Conservation (phyloP, 768 basidiomycete species). For the Pleurotus djamor region DNA sequence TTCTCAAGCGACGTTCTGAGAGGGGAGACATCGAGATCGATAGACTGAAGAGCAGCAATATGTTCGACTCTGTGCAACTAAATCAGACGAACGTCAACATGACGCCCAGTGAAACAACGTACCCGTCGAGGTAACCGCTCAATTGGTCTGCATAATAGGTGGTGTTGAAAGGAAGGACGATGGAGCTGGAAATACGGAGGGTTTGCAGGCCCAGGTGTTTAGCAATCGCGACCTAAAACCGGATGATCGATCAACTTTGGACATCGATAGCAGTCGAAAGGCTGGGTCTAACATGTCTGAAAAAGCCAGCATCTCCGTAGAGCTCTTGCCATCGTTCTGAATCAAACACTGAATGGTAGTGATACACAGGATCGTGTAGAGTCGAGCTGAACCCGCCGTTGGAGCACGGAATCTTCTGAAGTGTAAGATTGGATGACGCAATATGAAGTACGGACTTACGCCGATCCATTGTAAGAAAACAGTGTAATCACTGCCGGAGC, state of each 20-base stretch:
- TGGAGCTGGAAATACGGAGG: slow-evolving; percentile 49
- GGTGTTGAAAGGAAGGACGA: slow-evolving; percentile 65
- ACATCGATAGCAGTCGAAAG: neutral
- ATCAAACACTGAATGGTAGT: slow-evolving; percentile 64
- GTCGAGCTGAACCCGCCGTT: slow-evolving; percentile 39
- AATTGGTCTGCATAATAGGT: slow-evolving; percentile 64
- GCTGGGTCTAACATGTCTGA: slow-evolving; percentile 44
- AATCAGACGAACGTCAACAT: neutral
- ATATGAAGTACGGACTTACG: neutral
- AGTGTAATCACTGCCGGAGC: slow-evolving; percentile 74
- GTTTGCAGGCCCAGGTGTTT: slow-evolving; percentile 34
- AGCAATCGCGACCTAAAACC: slow-evolving; percentile 19
- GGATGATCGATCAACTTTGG: too few species aligned
- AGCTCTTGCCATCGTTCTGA: slow-evolving; percentile 55
- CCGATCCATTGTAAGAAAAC: slow-evolving; percentile 22
- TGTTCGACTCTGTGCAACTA: slow-evolving; percentile 43
- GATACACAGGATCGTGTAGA: slow-evolving; percentile 47
- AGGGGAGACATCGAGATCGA: slow-evolving; percentile 28
- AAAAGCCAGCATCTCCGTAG: slow-evolving; percentile 65
- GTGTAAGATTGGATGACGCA: neutral
- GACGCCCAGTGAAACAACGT: slow-evolving; percentile 2
- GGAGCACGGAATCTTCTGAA: slow-evolving; percentile 36
- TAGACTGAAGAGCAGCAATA: slow-evolving; percentile 26
- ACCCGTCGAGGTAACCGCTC: slow-evolving; percentile 51
- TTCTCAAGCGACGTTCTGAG: slow-evolving; percentile 34